Base-by-base conservation (phyloP, 2,329 filamentous ascomycete genomes). In the Trichophaea hybrida region DNA sequence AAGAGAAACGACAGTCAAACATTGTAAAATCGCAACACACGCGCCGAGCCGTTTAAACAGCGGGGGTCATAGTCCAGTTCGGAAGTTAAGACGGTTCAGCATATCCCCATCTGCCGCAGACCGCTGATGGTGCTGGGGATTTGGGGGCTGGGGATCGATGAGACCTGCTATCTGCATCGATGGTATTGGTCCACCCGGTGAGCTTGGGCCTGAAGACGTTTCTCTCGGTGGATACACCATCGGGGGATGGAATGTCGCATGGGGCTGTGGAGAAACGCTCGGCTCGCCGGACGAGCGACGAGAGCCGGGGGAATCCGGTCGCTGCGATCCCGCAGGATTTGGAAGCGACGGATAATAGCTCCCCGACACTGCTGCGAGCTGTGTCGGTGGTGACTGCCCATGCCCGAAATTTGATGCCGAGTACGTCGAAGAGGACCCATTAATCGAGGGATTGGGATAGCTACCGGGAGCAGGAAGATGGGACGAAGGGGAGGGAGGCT, bases 161-260 rank as follows among this genome's bases (percentile, higher is more conserved):
- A 68, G 40, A 49, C 67, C 67, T 24, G 61, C 60, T 44, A 68
- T 64, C 48, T 67, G 65, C 67, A 68, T 68, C 12, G 67, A 60
- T 32, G 58, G 64, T 17, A 65, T 63, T 17, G 59, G 58, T 17
- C 59, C 52, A 49, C 43, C 60, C 38, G 65, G 61, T 12, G 64
- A 59, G 32, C 56, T 58, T n/a, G 67, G 67, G n/a, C 67, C 67
- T 33, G 65, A 62, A 44, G 67, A 68, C 43, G 65, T 64, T n/a
- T 49, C 44, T 35, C 32, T 12, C 31, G 65, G 65, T 37, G 63
- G 64, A 33, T 64, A 61, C 49, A 61, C 55, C 64, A 66, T 65
- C 13, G 64, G 62, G 2, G 64, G 64, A 46, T 65, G 64, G 59
- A 66, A 63, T 7, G 13, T 31, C 35, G 6, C 7, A n/a, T 40